Evolutionary conservation across 2,329 filamentous ascomycete genomes (phyloP).

Genomic region (Hypoxylon sp.): DNA sequence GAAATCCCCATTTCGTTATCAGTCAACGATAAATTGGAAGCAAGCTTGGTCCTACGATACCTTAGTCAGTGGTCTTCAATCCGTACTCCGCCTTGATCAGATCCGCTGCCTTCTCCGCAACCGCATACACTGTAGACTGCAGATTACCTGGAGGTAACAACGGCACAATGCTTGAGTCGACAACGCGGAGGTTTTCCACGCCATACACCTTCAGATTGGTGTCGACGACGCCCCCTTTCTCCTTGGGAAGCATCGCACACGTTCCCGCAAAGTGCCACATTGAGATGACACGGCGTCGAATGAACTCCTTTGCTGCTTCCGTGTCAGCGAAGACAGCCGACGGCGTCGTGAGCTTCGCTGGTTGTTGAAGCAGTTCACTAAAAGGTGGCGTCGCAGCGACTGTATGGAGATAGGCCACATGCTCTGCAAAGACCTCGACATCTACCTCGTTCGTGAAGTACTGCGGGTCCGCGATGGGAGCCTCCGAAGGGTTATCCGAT

Average conservation of each 20-base stretch:
- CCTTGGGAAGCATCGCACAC: slow-evolving; percentile 47
- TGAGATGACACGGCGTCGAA: slow-evolving; percentile 28
- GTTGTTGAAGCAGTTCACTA: slow-evolving; percentile 31
- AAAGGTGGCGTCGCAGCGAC: slow-evolving; percentile 22
- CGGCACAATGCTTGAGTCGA: slow-evolving; percentile 49
- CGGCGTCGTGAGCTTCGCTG: not conserved
- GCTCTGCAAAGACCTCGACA: slow-evolving; percentile 30
- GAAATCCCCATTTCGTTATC: too few species aligned
- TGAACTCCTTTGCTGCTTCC: slow-evolving; percentile 32
- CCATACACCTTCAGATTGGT: slow-evolving; percentile 47
- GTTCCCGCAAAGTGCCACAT: slow-evolving; percentile 40
- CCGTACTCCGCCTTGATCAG: slow-evolving; percentile 38
- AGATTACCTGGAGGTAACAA: slow-evolving; percentile 47
- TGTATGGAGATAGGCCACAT: slow-evolving; percentile 27
- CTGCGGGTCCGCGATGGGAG: slow-evolving; percentile 27
- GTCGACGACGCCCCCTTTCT: slow-evolving; percentile 49
- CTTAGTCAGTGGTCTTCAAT: too few species aligned
- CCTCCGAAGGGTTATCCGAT: slow-evolving; percentile 10
- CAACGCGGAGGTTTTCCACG: slow-evolving; percentile 47
- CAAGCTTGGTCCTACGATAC: too few species aligned
- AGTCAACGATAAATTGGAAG: too few species aligned
- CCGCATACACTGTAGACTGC: slow-evolving; percentile 44
- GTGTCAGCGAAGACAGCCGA: slow-evolving; percentile 9
- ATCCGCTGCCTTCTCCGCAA: slow-evolving; percentile 47
- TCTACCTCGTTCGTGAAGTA: slow-evolving; percentile 35